Conservation (phyloP, 139 green algal genomes). For the Desmodesmus armatus region DNA sequence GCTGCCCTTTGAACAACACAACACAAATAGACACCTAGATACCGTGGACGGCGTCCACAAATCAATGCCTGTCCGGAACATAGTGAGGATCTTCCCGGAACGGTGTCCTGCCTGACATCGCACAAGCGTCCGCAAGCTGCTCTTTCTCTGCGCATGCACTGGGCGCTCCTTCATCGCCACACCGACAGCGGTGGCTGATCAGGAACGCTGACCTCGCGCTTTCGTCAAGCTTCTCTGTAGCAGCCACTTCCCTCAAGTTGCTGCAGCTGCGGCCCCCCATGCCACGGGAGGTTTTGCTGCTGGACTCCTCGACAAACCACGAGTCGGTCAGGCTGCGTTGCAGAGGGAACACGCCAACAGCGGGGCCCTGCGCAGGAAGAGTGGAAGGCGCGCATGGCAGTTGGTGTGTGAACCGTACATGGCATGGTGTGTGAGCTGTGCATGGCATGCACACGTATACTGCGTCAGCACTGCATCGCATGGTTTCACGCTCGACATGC, state of each 20-base stretch:
- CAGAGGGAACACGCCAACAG: conserved; percentile 27
- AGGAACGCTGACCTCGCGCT: background rate
- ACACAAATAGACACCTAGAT: no score
- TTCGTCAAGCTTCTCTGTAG: background rate
- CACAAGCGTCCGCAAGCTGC: conserved; percentile 24
- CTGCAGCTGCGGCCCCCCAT: conserved; percentile 38
- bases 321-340: conserved; percentile 1
- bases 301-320: conserved; percentile 41
- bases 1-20: no score
- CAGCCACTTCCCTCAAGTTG: conserved; percentile 6
- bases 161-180: conserved; percentile 2
- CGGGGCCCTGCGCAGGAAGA: conserved; percentile 13
- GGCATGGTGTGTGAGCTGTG: background rate
- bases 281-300: background rate
- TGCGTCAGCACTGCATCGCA: no score
- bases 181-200: conserved; percentile 11
- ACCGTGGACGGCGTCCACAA: no score
- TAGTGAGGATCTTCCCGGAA: conserved; percentile 23
- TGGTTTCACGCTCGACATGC: no score
- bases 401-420: background rate
- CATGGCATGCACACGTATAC: background rate
- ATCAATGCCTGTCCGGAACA: conserved; percentile 3
- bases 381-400: background rate
- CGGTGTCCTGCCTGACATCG: conserved; percentile 12
- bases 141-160: conserved; percentile 18